These are phyloP conservation scores for Penicillium lagena DNA, from an alignment of 495 filamentous ascomycete genomes.

Conservation along the genomic window DNA sequence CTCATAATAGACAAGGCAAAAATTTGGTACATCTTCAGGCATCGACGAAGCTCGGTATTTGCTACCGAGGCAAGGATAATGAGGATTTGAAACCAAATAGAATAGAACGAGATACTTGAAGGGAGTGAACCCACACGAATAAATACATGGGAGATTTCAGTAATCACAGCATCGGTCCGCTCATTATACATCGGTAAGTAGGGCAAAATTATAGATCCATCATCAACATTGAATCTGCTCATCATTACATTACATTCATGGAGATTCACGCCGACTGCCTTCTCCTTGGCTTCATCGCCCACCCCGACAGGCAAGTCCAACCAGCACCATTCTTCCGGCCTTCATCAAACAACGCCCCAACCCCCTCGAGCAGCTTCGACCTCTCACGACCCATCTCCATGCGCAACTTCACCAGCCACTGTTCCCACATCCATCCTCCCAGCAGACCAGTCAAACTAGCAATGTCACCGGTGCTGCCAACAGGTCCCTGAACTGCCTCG, in stretches of 20 bases:
- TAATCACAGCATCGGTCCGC: too few relatives aligned
- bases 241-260: conserved; percentile 4
- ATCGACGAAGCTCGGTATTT: too few relatives aligned
- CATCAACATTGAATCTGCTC: neutral
- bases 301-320: conserved; percentile 84
- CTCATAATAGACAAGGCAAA: too few relatives aligned
- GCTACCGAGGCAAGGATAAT: too few relatives aligned
- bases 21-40: too few relatives aligned
- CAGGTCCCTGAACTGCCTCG: conserved; percentile 57
- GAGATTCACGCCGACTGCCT: neutral
- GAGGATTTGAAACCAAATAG: too few relatives aligned
- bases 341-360: conserved; percentile 78
- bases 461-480: conserved; percentile 67
- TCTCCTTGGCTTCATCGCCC: conserved; percentile 72
- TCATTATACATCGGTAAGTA: too few relatives aligned
- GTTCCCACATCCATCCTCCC: conserved; percentile 91
- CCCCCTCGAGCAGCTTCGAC: conserved; percentile 63
- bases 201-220: too few relatives aligned
- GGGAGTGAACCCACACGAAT: too few relatives aligned
- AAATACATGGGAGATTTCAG: too few relatives aligned
- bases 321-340: conserved; percentile 69
- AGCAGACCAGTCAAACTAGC: conserved; percentile 74
- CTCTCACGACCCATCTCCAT: conserved; percentile 70
- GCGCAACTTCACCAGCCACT: conserved; percentile 84
- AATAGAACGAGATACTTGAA: too few relatives aligned